phyloP scores from a whole-genome alignment of 345 rosid genomes.

The Cardamine resedifolia region DNA sequence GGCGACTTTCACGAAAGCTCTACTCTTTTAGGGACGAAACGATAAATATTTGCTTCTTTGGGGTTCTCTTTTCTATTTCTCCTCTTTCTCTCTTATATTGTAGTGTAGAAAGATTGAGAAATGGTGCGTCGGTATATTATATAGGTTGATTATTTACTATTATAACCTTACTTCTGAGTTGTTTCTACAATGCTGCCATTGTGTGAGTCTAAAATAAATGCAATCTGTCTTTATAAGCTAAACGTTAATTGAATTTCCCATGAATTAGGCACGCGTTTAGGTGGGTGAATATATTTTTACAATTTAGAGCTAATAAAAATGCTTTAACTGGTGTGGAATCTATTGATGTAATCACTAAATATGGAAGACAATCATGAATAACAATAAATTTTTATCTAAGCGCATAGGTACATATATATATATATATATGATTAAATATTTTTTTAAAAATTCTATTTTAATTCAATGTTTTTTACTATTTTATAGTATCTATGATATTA shows the following conservation, averaged over 20 bases:
- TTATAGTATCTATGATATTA: background rate
- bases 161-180: conserved; percentile 12
- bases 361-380: conserved; percentile 9
- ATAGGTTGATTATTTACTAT: background rate
- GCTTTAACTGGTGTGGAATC: background rate
- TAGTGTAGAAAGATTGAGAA: background rate
- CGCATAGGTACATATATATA: too few relatives aligned
- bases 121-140: conserved; percentile 16
- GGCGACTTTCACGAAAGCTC: conserved; percentile 22
- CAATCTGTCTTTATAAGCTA: background rate
- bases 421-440: background rate
- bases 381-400: background rate
- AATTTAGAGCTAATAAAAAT: background rate
- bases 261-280: background rate
- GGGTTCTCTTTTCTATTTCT: background rate
- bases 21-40: conserved; percentile 17
- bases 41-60: conserved; percentile 1
- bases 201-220: too few relatives aligned
- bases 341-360: background rate
- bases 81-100: background rate
- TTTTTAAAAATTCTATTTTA: background rate
- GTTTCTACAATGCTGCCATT: background rate
- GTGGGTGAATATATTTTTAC: background rate
- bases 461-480: background rate
- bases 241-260: background rate